A percentile compares a stretch with the other conserved stretches of the same genome.
Evolutionary conservation across 257 asterid species (phyloP).

Genomic region (Solanum infundibuliforme): DNA sequence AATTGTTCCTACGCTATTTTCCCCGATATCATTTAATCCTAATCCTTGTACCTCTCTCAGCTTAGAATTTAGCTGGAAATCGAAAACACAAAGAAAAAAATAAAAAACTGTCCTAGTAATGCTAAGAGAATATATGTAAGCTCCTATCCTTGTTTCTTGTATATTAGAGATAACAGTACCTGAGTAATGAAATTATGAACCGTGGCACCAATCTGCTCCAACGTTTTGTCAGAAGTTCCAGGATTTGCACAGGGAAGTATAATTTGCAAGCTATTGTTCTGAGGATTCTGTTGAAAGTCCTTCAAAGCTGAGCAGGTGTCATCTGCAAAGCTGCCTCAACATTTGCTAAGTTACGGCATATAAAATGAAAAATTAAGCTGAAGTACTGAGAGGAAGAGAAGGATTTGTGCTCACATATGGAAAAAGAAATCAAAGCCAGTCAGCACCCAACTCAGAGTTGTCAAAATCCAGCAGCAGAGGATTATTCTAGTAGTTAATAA

Average conservation of each 20-base stretch:
- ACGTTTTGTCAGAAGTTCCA: conserved; percentile 4
- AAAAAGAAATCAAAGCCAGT: conserved; percentile 43
- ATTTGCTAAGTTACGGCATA: background rate
- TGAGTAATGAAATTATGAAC: conserved; percentile 32
- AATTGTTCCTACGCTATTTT: conserved; percentile 6
- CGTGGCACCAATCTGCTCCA: conserved; percentile 26
- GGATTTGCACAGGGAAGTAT: conserved; percentile 38
- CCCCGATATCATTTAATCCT: conserved; percentile 1
- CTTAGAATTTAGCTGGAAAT: conserved; percentile 32
- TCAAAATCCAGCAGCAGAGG: conserved; percentile 42
- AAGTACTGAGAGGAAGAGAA: background rate
- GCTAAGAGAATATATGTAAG: background rate
- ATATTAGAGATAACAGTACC: conserved; percentile 14
- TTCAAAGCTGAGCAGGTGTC: conserved; percentile 41
- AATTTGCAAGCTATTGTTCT: conserved; percentile 22
- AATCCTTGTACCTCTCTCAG: conserved; percentile 13
- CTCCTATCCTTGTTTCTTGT: background rate
- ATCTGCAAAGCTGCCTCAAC: conserved; percentile 24
- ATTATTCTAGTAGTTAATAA: conserved; percentile 23
- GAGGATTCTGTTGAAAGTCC: conserved; percentile 26
- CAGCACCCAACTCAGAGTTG: conserved; percentile 36
- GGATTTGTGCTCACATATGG: conserved; percentile 28
- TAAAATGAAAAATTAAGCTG: background rate
- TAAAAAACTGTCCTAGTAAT: background rate
- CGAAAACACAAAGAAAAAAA: background rate